Conservation (phyloP, 176 grass and related monocot genomes). For the Avena sativa region DNA sequence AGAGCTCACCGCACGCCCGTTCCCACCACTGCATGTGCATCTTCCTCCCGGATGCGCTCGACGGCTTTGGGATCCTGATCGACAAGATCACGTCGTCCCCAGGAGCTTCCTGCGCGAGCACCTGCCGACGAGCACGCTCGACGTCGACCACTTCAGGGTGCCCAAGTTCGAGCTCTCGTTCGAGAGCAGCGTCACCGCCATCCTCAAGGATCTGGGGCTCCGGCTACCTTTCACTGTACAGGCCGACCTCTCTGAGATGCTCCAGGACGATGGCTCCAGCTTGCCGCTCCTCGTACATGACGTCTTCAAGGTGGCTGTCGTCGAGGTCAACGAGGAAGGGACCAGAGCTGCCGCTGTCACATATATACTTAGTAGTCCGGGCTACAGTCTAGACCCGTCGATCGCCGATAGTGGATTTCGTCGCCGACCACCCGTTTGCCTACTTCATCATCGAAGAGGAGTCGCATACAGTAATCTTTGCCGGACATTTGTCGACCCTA, state of each 20-base stretch:
- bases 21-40: background rate
- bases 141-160: background rate
- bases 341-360: background rate
- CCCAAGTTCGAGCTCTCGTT: background rate
- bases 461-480: background rate
- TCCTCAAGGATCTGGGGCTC: background rate
- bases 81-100: background rate
- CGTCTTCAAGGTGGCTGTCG: background rate
- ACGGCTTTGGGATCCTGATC: background rate
- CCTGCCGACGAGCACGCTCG: background rate
- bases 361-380: background rate
- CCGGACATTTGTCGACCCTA: background rate
- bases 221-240: background rate
- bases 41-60: background rate
- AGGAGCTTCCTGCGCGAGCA: background rate
- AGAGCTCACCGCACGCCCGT: background rate
- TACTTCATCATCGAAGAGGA: background rate
- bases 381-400: background rate
- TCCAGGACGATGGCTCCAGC: background rate
- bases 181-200: background rate
- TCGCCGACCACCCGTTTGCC: conserved; percentile 9
- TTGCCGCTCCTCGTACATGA: background rate
- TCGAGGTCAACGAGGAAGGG: conserved; percentile 12
- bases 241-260: background rate
- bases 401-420: background rate